Base-by-base conservation (phyloP, 805 yeast species). In the Geotrichum ghanense region DNA sequence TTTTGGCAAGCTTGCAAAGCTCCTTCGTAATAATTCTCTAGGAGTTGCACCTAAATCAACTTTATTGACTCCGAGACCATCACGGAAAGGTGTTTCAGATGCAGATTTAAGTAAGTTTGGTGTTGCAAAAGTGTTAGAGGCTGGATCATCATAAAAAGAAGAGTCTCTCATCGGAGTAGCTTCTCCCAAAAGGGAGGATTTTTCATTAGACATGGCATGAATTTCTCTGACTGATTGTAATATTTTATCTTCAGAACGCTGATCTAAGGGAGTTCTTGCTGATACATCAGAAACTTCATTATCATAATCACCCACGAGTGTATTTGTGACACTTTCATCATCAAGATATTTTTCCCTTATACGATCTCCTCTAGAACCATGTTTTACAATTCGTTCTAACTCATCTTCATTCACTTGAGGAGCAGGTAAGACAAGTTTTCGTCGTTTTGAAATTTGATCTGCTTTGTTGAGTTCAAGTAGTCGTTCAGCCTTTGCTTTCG, bases 401-500 rank as follows among this genome's bases (percentile, higher is more conserved):
- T 65, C 64, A 17, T 51, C 46, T 3, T 54, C 63, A n/a, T 50
- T 46, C 3, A 59, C 58, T 43, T 59, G 62, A 1, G 70, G 70
- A 2, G 57, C 58, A 6, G 70, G 68, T 9, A 71, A 51, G 5
- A 56, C 57, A 41, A 71, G 56, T 46, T 62, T 66, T 43, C 71
- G 53, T 45, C 71, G 60, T 48, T 70, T 71, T 27, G 62, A 57
- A n/a, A 57, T 46, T 48, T 61, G 62, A 43, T 63, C 61, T 17
- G 53, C 48, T 27, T 54, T 49, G 31, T 52, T 51, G 46, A 45
- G 51, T 22, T 48, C 57, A 55, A 19, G 67, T 57, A 41, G 62
- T 61, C 43, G 56, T 53, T 55, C 61, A 47, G 49, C 60, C 31
- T 53, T 46, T 21, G 53, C 51, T 2, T 51, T 46, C 1, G 60